A percentile compares a stretch with the other conserved stretches of the same genome.
Evolutionary conservation across 768 basidiomycete species (phyloP).

Genomic region (Hebeloma cylindrosporum): DNA sequence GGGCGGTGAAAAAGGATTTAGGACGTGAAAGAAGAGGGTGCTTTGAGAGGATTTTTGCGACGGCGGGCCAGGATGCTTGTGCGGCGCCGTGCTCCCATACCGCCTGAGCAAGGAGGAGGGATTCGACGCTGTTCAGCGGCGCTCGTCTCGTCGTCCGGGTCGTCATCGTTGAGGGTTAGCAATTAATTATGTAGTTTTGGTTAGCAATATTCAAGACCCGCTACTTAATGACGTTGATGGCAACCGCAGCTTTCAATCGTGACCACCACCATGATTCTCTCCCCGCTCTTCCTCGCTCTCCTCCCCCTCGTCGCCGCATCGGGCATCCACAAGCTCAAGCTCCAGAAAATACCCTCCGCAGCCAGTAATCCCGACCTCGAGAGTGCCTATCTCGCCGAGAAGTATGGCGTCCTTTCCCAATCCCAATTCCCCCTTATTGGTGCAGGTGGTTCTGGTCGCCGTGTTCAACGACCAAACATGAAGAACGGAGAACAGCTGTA

Average conservation of each 20-base stretch:
- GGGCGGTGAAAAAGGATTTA: constrained; percentile 64
- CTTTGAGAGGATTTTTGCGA: constrained; percentile 63
- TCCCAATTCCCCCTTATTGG: constrained; percentile 66
- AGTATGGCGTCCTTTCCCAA: constrained; percentile 67
- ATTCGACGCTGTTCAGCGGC: constrained; percentile 49
- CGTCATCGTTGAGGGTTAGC: constrained; percentile 25
- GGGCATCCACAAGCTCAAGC: constrained; percentile 81
- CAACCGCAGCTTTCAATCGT: constrained; percentile 14
- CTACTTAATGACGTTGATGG: constrained; percentile 20
- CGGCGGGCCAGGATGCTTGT: constrained; percentile 54
- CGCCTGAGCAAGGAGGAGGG: constrained; percentile 82
- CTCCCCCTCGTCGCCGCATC: constrained; percentile 53
- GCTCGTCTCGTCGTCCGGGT: constrained; percentile 32
- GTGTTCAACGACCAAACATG: constrained; percentile 37
- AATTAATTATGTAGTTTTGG: constrained; percentile 14
- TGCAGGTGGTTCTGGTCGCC: constrained; percentile 71
- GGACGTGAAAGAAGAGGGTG: constrained; percentile 71
- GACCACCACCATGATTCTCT: constrained; percentile 44
- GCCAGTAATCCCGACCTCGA: constrained; percentile 65
- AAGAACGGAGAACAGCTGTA: constrained; percentile 58
- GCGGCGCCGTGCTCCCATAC: constrained; percentile 78
- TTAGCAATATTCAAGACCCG: constrained; percentile 19
- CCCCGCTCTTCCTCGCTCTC: constrained; percentile 41
- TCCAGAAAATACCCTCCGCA: constrained; percentile 77
- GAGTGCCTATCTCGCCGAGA: constrained; percentile 87